A percentile compares a stretch with the other conserved stretches of the same genome.
phyloP scores from a whole-genome alignment of 2,329 filamentous ascomycete species.

The Kalaharituber pfeilii region DNA sequence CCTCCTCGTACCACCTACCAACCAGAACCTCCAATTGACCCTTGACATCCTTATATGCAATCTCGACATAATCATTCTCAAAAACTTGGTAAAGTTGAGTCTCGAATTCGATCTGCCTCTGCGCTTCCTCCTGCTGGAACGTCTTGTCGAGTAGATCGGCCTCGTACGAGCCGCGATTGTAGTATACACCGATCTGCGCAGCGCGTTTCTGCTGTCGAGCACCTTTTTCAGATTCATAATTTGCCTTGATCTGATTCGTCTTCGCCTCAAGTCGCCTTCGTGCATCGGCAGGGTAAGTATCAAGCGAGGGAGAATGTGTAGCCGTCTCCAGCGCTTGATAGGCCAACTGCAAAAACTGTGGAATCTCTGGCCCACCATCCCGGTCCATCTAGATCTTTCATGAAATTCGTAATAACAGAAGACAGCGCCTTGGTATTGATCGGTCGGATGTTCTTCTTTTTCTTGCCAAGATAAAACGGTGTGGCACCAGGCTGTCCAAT shows the following conservation, averaged over 20 bases:
- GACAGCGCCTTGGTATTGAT: constrained; percentile 20
- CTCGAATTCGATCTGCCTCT: constrained; percentile 22
- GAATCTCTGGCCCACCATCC: constrained; percentile 16
- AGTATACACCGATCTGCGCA: constrained; percentile 19
- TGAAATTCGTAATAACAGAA: constrained; percentile 19
- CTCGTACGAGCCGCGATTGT: constrained; percentile 21
- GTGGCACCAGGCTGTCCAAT: constrained; percentile 17
- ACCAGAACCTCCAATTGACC: constrained; percentile 22
- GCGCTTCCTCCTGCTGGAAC: constrained; percentile 22
- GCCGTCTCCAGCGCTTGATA: constrained; percentile 23
- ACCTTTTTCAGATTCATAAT: constrained; percentile 19
- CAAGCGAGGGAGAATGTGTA: constrained; percentile 21
- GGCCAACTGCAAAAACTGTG: constrained; percentile 22
- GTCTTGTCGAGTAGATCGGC: constrained; percentile 22
- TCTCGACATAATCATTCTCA: constrained; percentile 24
- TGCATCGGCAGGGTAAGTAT: constrained; percentile 22
- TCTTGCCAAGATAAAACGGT: constrained; percentile 16
- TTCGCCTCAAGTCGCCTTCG: constrained; percentile 20
- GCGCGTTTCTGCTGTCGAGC: constrained; percentile 20
- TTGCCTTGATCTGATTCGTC: constrained; percentile 18
- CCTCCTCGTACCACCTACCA: constrained; percentile 24
- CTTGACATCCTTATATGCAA: constrained; percentile 24
- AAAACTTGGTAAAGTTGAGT: constrained; percentile 23
- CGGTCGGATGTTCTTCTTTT: constrained; percentile 12
- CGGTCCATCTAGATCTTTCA: constrained; percentile 11